Evolutionary conservation across 2,329 filamentous ascomycete genomes (phyloP), one percentile per base, ranked within the genome.

Genomic region (Aspergillus ruber): DNA sequence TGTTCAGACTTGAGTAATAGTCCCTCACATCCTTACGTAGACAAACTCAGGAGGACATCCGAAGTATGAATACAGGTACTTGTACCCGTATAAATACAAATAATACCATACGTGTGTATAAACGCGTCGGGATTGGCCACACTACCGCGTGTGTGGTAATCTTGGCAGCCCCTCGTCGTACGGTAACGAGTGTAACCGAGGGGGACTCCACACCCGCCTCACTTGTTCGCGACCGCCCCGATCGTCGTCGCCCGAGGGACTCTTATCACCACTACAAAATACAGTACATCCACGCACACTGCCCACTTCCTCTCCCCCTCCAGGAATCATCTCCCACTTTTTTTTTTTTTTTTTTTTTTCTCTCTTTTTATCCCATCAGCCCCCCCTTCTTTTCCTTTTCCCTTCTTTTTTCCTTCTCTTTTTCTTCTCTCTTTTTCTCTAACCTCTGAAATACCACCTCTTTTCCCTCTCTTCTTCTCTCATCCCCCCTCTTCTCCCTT

Each of bases 381-480:
- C 45, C 46, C 35, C 47, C 43, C 41, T 47, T 45, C 42, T 47
- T 40, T 46, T 46, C 46, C 45, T 52, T 49, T 52, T 49, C 45
- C 53, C 48, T 50, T 45, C 49, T 44, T 50, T 53, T 44, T 53
- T 52, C 45, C 56, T 57, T 54, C 54, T 56, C 50, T 59, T 53
- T 48, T 35, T 46, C 44, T 42, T 48, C 53, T 55, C 51, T 52
- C 52, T 48, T 27, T 27, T 10, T 29, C 25, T 29, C 4, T 12
- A 12, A 12, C 25, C 25, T 29, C 25, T 29, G 25, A 54, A 48
- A 54, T 53, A 50, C 47, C 48, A 45, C 43, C 44, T 45, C 44
- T 48, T 47, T 49, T 43, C 45, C 49, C 42, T 49, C 49, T 49
- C 49, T 53, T 51, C 50, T 49, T 48, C 36, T 49, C 45, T 41